Evolutionary conservation across 2,329 filamentous ascomycete species (phyloP).

Genomic region (Colletotrichum lini): DNA sequence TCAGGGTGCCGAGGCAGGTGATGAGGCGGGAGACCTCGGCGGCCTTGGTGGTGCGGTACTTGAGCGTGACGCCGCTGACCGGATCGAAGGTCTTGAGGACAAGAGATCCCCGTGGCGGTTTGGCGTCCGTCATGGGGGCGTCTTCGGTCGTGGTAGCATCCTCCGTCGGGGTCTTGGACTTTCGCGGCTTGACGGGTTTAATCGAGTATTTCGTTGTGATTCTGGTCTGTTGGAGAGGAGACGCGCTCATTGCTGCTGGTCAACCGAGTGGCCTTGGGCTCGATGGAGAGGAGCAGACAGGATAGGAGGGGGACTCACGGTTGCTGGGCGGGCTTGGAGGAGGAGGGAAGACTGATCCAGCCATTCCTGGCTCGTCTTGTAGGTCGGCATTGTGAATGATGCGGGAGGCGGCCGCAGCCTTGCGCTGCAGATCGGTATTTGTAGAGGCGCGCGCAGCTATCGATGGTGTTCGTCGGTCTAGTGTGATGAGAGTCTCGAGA

Average conservation of each 20-base stretch:
- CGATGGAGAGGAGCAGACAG: neutral
- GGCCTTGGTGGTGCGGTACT: slow-evolving; percentile 92
- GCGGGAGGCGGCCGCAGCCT: slow-evolving; percentile 1
- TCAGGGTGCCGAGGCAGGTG: slow-evolving; percentile 80
- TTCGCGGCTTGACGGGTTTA: slow-evolving; percentile 57
- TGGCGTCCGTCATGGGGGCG: slow-evolving; percentile 50
- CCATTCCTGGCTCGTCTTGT: slow-evolving; percentile 90
- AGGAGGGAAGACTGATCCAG: slow-evolving; percentile 89
- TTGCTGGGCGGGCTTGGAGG: slow-evolving; percentile 86
- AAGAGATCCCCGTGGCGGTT: slow-evolving; percentile 77
- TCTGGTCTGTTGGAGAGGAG: slow-evolving; percentile 73
- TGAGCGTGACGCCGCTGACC: slow-evolving; percentile 83
- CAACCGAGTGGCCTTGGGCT: neutral
- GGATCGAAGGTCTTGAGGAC: slow-evolving; percentile 93
- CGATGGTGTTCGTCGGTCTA: neutral
- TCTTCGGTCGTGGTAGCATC: slow-evolving; percentile 50
- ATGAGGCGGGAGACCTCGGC: slow-evolving; percentile 91
- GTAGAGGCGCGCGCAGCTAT: neutral
- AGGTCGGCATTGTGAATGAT: slow-evolving; percentile 78
- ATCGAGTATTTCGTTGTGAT: slow-evolving; percentile 95
- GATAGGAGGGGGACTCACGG: slow-evolving; percentile 69
- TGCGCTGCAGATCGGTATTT: neutral
- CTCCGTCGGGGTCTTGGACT: slow-evolving; percentile 44
- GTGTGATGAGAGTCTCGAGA: neutral
- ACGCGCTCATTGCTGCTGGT: slow-evolving; percentile 17